Conservation (phyloP, 768 basidiomycete species). For the Russula virescens region DNA sequence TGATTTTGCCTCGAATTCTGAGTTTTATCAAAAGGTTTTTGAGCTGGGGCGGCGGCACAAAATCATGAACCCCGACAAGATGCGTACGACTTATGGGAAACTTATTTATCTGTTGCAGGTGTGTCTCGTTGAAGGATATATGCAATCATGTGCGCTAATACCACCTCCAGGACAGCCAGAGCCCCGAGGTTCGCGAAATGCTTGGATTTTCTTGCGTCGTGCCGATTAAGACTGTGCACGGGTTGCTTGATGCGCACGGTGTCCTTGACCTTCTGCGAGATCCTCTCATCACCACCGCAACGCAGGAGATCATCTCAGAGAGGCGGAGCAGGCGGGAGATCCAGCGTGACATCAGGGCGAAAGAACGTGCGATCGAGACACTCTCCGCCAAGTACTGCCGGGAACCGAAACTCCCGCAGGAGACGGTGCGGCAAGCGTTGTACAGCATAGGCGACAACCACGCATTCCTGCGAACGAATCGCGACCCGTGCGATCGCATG, state of each 20-base stretch:
- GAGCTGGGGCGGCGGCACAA: conserved; percentile 82
- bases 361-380: conserved; percentile 79
- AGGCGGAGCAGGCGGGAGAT: conserved; percentile 67
- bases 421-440: conserved; percentile 67
- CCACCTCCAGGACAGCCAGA: conserved; percentile 66
- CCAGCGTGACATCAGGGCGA: conserved; percentile 76
- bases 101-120: conserved; percentile 80
- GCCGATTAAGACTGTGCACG: conserved; percentile 71
- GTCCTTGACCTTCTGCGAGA: conserved; percentile 68
- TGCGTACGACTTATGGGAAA: conserved; percentile 86
- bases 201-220: conserved; percentile 73
- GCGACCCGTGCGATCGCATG: conserved; percentile 85
- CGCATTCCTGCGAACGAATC: conserved; percentile 78
- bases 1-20: conserved; percentile 73
- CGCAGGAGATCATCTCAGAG: conserved; percentile 77
- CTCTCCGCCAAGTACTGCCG: conserved; percentile 60
- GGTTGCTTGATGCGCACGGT: conserved; percentile 56
- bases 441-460: conserved; percentile 91
- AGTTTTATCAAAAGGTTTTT: conserved; percentile 75
- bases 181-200: conserved; percentile 73
- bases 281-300: conserved; percentile 67
- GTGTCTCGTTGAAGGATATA: conserved; percentile 20
- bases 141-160: conserved; percentile 11
- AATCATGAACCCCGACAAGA: conserved; percentile 91
- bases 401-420: conserved; percentile 49